phyloP scores from a whole-genome alignment of 176 grass and related monocot species.

The Juncus inflexus region DNA sequence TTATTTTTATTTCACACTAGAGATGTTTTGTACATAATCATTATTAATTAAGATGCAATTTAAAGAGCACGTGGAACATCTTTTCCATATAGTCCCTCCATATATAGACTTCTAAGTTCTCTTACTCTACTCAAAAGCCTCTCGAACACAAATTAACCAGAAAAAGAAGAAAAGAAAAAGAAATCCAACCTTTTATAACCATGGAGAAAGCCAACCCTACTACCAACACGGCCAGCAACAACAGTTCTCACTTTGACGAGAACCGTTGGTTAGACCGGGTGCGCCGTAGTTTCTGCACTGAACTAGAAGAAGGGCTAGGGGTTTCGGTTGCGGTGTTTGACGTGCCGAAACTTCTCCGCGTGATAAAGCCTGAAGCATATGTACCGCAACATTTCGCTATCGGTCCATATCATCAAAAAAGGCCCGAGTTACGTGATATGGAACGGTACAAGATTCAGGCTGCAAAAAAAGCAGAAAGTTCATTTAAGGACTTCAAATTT shows the following conservation, averaged over 20 bases:
- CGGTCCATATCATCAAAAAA: conserved; percentile 63
- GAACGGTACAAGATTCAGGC: conserved; percentile 68
- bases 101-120: no score
- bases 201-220: no score
- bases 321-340: conserved; percentile 59
- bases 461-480: conserved; percentile 46
- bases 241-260: conserved; percentile 51
- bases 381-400: conserved; percentile 53
- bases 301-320: conserved; percentile 39
- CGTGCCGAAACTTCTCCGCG: conserved; percentile 49
- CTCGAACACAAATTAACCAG: no score
- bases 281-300: conserved; percentile 38
- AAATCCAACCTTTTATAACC: no score
- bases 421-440: conserved; percentile 64
- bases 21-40: no score
- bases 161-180: no score
- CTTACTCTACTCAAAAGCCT: no score
- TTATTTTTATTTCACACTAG: no score
- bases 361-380: conserved; percentile 59
- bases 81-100: no score
- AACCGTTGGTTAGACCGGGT: conserved; percentile 57
- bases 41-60: no score
- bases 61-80: no score
- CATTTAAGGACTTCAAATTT: conserved; percentile 31
- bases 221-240: no score